A percentile compares a stretch with the other conserved stretches of the same genome.
phyloP scores from a whole-genome alignment of 345 rosid genomes.

The Syzygium grande region DNA sequence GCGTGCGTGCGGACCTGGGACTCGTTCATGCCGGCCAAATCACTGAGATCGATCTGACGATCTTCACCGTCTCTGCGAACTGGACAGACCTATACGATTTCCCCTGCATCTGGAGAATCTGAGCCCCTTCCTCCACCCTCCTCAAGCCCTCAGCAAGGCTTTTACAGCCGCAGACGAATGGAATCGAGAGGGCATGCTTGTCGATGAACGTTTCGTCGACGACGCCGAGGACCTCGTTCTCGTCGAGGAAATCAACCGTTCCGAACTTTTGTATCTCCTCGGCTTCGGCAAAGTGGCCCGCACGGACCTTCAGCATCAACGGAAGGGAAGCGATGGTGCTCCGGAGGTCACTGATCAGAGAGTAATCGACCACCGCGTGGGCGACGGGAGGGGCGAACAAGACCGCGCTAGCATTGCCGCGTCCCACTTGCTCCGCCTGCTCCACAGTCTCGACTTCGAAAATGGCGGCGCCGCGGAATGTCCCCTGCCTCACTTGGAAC shows the following conservation, averaged over 20 bases:
- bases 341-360: not conserved
- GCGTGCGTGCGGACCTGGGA: slow-evolving; percentile 30
- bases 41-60: slow-evolving; percentile 40
- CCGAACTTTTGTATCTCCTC: slow-evolving; percentile 22
- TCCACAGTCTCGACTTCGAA: too few relatives aligned
- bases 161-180: slow-evolving; percentile 39
- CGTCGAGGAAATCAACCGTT: slow-evolving; percentile 23
- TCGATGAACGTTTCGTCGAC: slow-evolving; percentile 33
- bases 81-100: not conserved
- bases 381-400: too few relatives aligned
- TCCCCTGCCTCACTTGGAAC: too few relatives aligned
- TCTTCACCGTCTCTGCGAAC: slow-evolving; percentile 2
- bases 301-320: slow-evolving; percentile 16
- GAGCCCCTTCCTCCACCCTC: slow-evolving; percentile 46
- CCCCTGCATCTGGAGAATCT: slow-evolving; percentile 38
- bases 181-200: slow-evolving; percentile 37
- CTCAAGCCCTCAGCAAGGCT: slow-evolving; percentile 34
- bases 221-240: slow-evolving; percentile 17
- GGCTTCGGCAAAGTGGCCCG: slow-evolving; percentile 36
- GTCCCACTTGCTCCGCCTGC: too few relatives aligned
- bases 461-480: too few relatives aligned
- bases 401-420: too few relatives aligned
- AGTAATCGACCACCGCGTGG: too few relatives aligned
- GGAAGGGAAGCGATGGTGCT: slow-evolving; percentile 17
- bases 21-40: slow-evolving; percentile 39